A percentile compares a stretch with the other conserved stretches of the same genome.
Conservation (phyloP, 495 filamentous ascomycete genomes). For the Neurospora intermedia region DNA sequence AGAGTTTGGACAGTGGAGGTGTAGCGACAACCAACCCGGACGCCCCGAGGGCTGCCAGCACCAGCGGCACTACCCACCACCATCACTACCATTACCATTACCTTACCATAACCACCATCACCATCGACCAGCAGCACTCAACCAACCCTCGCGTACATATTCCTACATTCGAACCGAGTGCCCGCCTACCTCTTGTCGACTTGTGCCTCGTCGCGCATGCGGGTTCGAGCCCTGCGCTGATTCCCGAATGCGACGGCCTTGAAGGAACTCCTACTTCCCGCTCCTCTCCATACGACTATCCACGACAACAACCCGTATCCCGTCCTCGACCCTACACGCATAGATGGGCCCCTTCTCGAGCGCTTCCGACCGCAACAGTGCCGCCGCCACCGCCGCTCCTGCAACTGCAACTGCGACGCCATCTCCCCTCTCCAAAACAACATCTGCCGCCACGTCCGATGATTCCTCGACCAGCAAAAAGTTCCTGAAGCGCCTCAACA, state of each 20-base stretch:
- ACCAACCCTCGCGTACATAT: not conserved
- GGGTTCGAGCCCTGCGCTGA: conserved; percentile 1
- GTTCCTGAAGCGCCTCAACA: conserved; percentile 39
- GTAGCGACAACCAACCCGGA: not conserved
- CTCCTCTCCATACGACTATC: not conserved
- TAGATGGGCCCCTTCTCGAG: conserved; percentile 29
- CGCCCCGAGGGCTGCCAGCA: not conserved
- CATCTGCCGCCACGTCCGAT: conserved; percentile 18
- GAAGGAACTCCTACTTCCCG: not conserved
- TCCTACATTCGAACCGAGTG: not conserved
- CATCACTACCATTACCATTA: no score
- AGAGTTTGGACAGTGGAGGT: not conserved
- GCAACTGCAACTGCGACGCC: not conserved
- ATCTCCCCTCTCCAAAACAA: conserved; percentile 10
- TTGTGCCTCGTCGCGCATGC: conserved; percentile 1
- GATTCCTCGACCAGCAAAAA: conserved; percentile 25
- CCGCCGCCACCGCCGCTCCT: conserved; percentile 16
- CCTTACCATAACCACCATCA: not conserved
- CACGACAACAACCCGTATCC: conserved; percentile 6
- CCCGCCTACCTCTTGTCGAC: not conserved
- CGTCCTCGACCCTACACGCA: conserved; percentile 5
- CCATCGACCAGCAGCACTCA: not conserved
- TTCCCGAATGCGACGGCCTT: not conserved
- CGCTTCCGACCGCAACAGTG: conserved; percentile 19
- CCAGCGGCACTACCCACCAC: not conserved